Evolutionary conservation across 257 asterid genomes (phyloP).

Genomic region (Coffea eugenioides): DNA sequence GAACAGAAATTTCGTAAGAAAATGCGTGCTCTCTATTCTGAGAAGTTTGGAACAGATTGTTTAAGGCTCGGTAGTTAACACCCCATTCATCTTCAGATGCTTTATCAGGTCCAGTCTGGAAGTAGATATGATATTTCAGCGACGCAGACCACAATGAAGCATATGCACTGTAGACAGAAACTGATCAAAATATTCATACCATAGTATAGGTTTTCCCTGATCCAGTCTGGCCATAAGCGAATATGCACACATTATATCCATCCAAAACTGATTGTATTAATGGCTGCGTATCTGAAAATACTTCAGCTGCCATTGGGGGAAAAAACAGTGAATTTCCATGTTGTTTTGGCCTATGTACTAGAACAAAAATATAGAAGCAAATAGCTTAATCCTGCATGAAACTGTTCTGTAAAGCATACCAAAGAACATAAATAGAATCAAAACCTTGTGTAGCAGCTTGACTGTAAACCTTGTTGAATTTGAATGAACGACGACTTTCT

Average conservation of each 20-base stretch:
- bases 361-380: not conserved
- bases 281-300: conserved; percentile 78
- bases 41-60: conserved; percentile 71
- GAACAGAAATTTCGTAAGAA: conserved; percentile 75
- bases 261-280: conserved; percentile 90
- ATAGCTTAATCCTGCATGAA: not conserved
- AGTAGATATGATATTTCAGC: conserved; percentile 18
- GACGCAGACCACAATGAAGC: conserved; percentile 1
- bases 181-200: conserved; percentile 39
- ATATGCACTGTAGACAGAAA: conserved; percentile 1
- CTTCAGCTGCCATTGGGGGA: conserved; percentile 57
- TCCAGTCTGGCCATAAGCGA: conserved; percentile 98
- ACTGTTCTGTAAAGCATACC: not conserved
- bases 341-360: not conserved
- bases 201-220: conserved; percentile 95
- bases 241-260: conserved; percentile 90
- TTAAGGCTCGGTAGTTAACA: conserved; percentile 87
- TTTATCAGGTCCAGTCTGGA: conserved; percentile 86
- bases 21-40: conserved; percentile 52
- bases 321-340: conserved; percentile 5
- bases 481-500: conserved; percentile 86
- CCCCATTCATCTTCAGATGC: conserved; percentile 91
- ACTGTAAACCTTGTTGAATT: conserved; percentile 74
- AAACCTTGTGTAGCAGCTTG: conserved; percentile 86
- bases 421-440: conserved; percentile 8